These are phyloP conservation scores for Cytospora paraplurivora DNA, from an alignment of 2,329 filamentous ascomycete genomes.

Conservation along the genomic window DNA sequence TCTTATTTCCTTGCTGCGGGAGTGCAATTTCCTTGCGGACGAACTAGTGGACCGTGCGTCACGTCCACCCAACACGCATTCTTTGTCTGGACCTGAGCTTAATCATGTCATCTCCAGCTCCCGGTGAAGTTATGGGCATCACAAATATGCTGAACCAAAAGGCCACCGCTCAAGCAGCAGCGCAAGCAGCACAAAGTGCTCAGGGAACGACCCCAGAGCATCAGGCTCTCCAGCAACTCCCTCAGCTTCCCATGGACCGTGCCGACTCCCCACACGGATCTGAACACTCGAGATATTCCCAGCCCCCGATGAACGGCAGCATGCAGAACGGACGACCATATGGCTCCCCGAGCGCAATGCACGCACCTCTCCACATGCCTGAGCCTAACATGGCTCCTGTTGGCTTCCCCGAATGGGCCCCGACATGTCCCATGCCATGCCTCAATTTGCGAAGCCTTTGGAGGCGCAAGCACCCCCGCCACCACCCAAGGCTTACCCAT, in stretches of 20 bases:
- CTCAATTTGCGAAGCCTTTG: constrained; percentile 40
- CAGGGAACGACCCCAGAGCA: constrained; percentile 35
- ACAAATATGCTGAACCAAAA: constrained; percentile 56
- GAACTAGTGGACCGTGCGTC: constrained; percentile 28
- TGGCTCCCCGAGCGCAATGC: constrained; percentile 57
- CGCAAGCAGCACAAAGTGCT: constrained; percentile 38
- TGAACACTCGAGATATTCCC: constrained; percentile 60
- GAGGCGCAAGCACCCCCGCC: constrained; percentile 39
- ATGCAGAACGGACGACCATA: constrained; percentile 49
- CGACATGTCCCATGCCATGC: constrained; percentile 44
- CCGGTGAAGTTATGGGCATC: constrained; percentile 55
- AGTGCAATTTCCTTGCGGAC: constrained; percentile 29
- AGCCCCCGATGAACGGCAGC: constrained; percentile 44
- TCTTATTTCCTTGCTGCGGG: constrained; percentile 29
- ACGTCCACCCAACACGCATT: constrained; percentile 23
- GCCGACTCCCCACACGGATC: constrained; percentile 62
- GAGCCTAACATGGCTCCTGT: constrained; percentile 43
- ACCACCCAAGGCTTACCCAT: constrained; percentile 74
- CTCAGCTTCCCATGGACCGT: constrained; percentile 49
- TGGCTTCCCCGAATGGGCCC: constrained; percentile 40
- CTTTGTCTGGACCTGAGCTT: constrained; percentile 28
- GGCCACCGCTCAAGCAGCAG: constrained; percentile 39
- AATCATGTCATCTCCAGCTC: constrained; percentile 47
- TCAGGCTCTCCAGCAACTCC: constrained; percentile 31
- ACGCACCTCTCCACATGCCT: constrained; percentile 50